Conservation (phyloP, 2,329 filamentous ascomycete species). For the Seiridium cupressi region DNA sequence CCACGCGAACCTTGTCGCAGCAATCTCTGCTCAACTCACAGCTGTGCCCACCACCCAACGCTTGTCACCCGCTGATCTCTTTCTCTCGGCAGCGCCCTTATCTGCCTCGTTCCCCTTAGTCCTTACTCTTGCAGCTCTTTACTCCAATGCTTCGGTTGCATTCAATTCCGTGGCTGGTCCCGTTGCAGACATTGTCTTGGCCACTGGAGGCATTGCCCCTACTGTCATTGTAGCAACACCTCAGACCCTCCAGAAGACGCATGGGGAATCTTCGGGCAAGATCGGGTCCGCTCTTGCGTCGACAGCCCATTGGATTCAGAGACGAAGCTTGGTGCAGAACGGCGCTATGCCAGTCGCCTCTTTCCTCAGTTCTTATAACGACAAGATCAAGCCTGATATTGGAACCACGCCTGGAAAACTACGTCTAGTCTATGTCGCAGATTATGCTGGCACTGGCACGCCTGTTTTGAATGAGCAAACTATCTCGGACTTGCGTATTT, state of each 20-base stretch:
- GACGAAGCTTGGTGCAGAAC: conserved; percentile 63
- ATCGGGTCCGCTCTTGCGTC: conserved; percentile 63
- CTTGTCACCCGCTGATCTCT: conserved; percentile 71
- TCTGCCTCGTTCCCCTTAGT: conserved; percentile 76
- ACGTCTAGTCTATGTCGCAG: conserved; percentile 77
- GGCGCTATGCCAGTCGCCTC: conserved; percentile 73
- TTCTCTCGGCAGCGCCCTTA: conserved; percentile 81
- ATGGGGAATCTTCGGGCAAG: conserved; percentile 58
- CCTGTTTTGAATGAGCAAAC: conserved; percentile 66
- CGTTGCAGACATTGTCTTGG: conserved; percentile 68
- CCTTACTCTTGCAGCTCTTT: conserved; percentile 79
- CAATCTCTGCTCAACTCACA: conserved; percentile 73
- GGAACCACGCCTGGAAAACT: conserved; percentile 69
- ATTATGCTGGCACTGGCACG: conserved; percentile 62
- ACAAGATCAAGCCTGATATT: conserved; percentile 55
- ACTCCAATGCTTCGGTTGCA: conserved; percentile 79
- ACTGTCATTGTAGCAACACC: conserved; percentile 81
- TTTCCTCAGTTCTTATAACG: conserved; percentile 60
- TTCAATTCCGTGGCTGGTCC: conserved; percentile 84
- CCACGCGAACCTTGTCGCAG: conserved; percentile 83
- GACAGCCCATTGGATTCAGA: conserved; percentile 69
- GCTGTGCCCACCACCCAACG: conserved; percentile 74
- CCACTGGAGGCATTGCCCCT: conserved; percentile 72
- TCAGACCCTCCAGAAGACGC: conserved; percentile 66
- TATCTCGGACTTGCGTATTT: conserved; percentile 78